phyloP scores from a whole-genome alignment of 768 basidiomycete genomes.

The Daedalea quercina region DNA sequence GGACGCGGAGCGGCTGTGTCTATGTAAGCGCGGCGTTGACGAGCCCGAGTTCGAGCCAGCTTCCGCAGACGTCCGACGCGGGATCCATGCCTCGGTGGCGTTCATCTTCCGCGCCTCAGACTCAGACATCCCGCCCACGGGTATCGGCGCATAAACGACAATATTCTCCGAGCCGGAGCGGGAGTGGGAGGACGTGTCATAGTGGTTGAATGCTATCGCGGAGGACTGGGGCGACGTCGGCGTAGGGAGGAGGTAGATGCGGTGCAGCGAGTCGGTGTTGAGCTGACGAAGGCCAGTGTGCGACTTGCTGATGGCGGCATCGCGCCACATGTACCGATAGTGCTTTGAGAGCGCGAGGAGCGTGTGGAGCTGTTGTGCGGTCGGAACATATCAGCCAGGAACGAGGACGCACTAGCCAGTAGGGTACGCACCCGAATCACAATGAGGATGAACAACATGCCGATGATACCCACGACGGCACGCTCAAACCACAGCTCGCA shows the following conservation, averaged over 20 bases:
- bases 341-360: slow-evolving; percentile 65
- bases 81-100: slow-evolving; percentile 63
- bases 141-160: slow-evolving; percentile 69
- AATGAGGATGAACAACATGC: slow-evolving; percentile 52
- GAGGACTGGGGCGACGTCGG: slow-evolving; percentile 18
- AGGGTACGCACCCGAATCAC: slow-evolving; percentile 53
- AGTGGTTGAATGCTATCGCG: slow-evolving; percentile 9
- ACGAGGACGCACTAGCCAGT: slow-evolving; percentile 2
- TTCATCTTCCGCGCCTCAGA: slow-evolving; percentile 43
- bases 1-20: slow-evolving; percentile 18
- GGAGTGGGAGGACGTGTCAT: slow-evolving; percentile 7
- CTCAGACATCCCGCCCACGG: slow-evolving; percentile 47
- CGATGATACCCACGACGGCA: slow-evolving; percentile 52
- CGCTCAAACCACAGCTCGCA: slow-evolving; percentile 77
- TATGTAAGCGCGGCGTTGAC: slow-evolving; percentile 21
- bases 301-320: slow-evolving; percentile 16
- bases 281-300: slow-evolving; percentile 24
- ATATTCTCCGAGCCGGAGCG: slow-evolving; percentile 12
- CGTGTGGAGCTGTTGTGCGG: slow-evolving; percentile 56
- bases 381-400: not conserved
- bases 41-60: slow-evolving; percentile 15
- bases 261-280: slow-evolving; percentile 36
- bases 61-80: slow-evolving; percentile 9
- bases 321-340: slow-evolving; percentile 44
- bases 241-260: slow-evolving; percentile 57